Evolutionary conservation across 1,139 yeast genomes (phyloP), one percentile per base, ranked within the genome.

Genomic region (Sugiyamaella xylanicola): DNA sequence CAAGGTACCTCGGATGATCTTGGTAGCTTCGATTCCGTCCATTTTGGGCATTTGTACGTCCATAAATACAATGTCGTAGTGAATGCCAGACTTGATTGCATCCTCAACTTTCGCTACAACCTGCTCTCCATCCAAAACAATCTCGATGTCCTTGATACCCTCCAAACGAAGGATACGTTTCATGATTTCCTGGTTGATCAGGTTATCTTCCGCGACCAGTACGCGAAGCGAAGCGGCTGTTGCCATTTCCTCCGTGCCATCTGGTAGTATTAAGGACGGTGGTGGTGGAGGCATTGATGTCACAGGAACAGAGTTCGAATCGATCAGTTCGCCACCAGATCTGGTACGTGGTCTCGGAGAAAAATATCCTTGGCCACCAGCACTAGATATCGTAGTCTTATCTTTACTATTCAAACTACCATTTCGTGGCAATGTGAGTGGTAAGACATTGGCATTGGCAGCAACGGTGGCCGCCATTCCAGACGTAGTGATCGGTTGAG

Each of bases 21-120:
- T 81, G 0, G 97, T 89, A 1, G 98, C 96, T 32, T 83, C 77
- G 45, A 92, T 73, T 1, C 99, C 99, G 69, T 91, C 96, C 62
- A 89, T 79, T 63, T 82, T 84, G 1, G 98, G 99, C 99, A 93
- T 93, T 71, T 91, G 97, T 52, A 93, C 90, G 72, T 93, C 99
- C 98, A 93, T 92, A 67, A 93, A 87, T 5, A 93, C 82, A 54
- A 93, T 73, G 65, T 88, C 93, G 69, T 78, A 90, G 45, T 63
- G 66, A 4, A 63, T 56, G 2, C 73, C 70, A 15, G 66, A 65
- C 16, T 73, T 77, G 54, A 77, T 74, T 3, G 85, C 76, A 39
- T 77, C 78, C 60, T 80, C 78, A 1, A 88, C 85, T 53, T 77
- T 74, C 25, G 82, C 83, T 44, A 89, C 83, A 0, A 96, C 97